Base-by-base conservation (phyloP, 257 asterid species). In the Lavandula angustifolia region DNA sequence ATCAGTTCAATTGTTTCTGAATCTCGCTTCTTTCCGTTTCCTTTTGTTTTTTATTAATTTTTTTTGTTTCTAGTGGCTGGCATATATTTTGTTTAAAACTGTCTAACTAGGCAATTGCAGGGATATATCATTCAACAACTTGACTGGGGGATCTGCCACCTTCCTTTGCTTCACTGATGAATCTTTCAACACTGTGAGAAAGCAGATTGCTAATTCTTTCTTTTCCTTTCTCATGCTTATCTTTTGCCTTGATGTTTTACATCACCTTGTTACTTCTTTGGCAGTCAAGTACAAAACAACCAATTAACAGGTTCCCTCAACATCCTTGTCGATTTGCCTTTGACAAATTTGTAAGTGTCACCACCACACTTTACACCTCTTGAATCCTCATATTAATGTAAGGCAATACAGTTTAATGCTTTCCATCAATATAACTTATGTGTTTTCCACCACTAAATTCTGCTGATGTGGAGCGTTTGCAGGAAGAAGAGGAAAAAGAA, bases 101-200 rank as follows among this genome's bases (percentile, higher is more conserved):
- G 69, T 69, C 62, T 74, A 40, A 67, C 67, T 49, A 56, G 69
- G 54, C 66, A 51, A 70, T 66, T 80, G 60, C 87, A 94, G 98
- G 85, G 99, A 94, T 73, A 16, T 86, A 37, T 94, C 99, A 29
- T 82, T 65, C 75, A 94, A 94, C 85, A 90, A 85, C 73, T 79
- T 90, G 67, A 70, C 95, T 41, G 96, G 98, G 98, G 61, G 98
- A 87, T 79, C 91, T 94, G 61, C 99, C 98, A n/a, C 51, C 84
- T 66, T 84, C 98, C 64, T 69, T 94, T 71, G 69, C 80, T 60
- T 76, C 84, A 48, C 79, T 90, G 83, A 66, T 91, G 52, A 94
- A 90, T 75, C 87, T 94, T 76, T 81, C 99, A 53, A 77, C 83
- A 55, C 95, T 94, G 99, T 94, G 78, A 90, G 99, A 74, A 64